Conservation (phyloP, 2,329 filamentous ascomycete species). For the Colletotrichum gloeosporioides region DNA sequence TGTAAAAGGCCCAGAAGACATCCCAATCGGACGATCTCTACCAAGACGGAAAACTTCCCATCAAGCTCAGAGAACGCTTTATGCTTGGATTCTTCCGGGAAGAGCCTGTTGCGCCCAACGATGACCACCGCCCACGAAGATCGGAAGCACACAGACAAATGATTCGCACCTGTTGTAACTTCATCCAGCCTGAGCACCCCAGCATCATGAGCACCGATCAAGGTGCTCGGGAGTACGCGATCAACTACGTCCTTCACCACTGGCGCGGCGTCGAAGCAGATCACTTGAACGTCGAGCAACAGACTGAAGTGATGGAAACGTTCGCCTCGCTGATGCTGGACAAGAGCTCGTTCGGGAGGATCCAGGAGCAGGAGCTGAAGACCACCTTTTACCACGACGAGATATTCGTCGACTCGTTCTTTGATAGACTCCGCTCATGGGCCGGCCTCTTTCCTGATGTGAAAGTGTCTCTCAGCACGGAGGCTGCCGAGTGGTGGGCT, state of each 20-base stretch:
- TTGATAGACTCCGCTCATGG: neutral
- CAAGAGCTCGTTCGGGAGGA: conserved; percentile 18
- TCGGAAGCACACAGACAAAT: conserved; percentile 31
- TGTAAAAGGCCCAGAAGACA: conserved; percentile 14
- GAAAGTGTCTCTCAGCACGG: neutral
- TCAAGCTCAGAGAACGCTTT: conserved; percentile 34
- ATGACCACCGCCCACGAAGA: neutral
- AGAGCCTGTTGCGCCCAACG: neutral
- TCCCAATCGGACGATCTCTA: conserved; percentile 21
- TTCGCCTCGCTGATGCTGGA: conserved; percentile 24
- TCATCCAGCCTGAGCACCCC: conserved; percentile 7
- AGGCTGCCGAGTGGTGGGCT: conserved; percentile 25
- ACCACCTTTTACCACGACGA: neutral
- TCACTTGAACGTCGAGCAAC: conserved; percentile 18
- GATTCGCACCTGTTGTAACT: conserved; percentile 21
- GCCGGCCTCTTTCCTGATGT: neutral
- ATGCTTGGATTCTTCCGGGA: conserved; percentile 32
- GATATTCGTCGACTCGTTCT: neutral
- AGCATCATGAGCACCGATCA: neutral
- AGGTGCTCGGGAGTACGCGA: conserved; percentile 14
- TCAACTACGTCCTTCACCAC: conserved; percentile 23
- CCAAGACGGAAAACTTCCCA: conserved; percentile 28
- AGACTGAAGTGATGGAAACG: conserved; percentile 27
- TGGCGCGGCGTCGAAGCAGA: conserved; percentile 20
- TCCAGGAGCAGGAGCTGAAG: neutral